Evolutionary conservation across 2,329 filamentous ascomycete species (phyloP).

Genomic region (Xylaria sp.): DNA sequence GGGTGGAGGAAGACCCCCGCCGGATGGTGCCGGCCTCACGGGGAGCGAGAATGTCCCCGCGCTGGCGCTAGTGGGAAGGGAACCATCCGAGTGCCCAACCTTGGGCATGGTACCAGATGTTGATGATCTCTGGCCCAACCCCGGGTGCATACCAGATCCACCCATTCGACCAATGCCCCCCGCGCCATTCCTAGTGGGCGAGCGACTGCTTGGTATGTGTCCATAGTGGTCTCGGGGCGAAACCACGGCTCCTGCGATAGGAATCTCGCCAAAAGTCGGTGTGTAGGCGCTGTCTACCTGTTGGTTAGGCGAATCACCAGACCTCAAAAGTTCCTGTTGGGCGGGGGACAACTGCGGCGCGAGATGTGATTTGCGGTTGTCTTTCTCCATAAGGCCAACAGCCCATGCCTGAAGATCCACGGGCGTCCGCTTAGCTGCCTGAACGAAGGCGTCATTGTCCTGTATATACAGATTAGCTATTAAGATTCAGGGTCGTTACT

Average conservation of each 20-base stretch:
- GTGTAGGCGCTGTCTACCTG: conserved; percentile 48
- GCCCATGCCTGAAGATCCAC: conserved; percentile 94
- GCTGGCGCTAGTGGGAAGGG: conserved; percentile 39
- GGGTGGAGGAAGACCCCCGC: conserved; percentile 55
- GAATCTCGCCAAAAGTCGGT: conserved; percentile 68
- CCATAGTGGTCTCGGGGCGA: conserved; percentile 47
- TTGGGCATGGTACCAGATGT: conserved; percentile 52
- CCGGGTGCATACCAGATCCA: conserved; percentile 44
- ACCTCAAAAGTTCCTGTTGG: conserved; percentile 68
- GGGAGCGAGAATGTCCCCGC: conserved; percentile 56
- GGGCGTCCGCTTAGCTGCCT: conserved; percentile 92
- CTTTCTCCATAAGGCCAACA: conserved; percentile 84
- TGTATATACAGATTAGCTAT: conserved; percentile 35
- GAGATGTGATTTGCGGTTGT: conserved; percentile 92
- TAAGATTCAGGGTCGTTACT: conserved; percentile 18
- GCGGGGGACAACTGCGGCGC: conserved; percentile 74
- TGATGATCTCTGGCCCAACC: conserved; percentile 47
- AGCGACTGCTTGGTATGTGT: conserved; percentile 44
- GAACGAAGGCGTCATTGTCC: conserved; percentile 91
- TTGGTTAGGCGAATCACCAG: conserved; percentile 54
- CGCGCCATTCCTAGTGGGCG: conserved; percentile 47
- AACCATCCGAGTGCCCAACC: conserved; percentile 34
- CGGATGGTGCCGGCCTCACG: conserved; percentile 56
- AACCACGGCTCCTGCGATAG: conserved; percentile 54
- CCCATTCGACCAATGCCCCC: conserved; percentile 42